Percentiles rank a stretch among this genome's conserved stretches.
These are phyloP conservation scores for Glycyrrhiza uralensis DNA, from an alignment of 306 rosid genomes.

Conservation along the genomic window DNA sequence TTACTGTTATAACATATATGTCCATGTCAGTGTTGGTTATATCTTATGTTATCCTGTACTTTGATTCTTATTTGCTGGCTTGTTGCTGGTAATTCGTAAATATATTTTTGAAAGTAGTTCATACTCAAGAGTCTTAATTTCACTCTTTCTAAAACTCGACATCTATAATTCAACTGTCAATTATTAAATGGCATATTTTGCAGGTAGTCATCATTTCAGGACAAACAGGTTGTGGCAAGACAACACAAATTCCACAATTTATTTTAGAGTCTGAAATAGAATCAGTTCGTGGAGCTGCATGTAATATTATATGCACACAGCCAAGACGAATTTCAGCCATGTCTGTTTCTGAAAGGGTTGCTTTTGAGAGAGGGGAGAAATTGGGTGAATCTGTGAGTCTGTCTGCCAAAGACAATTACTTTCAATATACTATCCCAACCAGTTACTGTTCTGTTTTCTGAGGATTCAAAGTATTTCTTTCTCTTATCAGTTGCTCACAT, in stretches of 20 bases:
- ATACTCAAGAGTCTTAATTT: background rate
- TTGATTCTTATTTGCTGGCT: background rate
- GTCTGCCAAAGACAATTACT: constrained; percentile 24
- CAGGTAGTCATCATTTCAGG: constrained; percentile 89
- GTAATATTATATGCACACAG: constrained; percentile 90
- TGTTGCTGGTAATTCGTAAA: constrained; percentile 12
- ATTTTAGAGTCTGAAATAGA: constrained; percentile 89
- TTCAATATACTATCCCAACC: background rate
- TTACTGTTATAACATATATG: background rate
- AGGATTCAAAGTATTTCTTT: constrained; percentile 2
- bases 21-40: background rate
- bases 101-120: constrained; percentile 10
- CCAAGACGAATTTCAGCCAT: constrained; percentile 97
- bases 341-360: constrained; percentile 96
- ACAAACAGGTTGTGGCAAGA: constrained; percentile 98
- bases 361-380: constrained; percentile 89
- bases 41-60: background rate
- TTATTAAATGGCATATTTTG: constrained; percentile 15
- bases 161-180: constrained; percentile 7
- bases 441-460: constrained; percentile 8
- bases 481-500: constrained; percentile 11
- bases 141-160: background rate
- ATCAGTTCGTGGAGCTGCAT: constrained; percentile 67
- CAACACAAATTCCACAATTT: constrained; percentile 97
- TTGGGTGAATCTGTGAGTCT: constrained; percentile 95